A percentile compares a stretch with the other conserved stretches of the same genome.
These are phyloP conservation scores for Ensete glaucum DNA, from an alignment of 176 grass and related monocot genomes.

Conservation along the genomic window DNA sequence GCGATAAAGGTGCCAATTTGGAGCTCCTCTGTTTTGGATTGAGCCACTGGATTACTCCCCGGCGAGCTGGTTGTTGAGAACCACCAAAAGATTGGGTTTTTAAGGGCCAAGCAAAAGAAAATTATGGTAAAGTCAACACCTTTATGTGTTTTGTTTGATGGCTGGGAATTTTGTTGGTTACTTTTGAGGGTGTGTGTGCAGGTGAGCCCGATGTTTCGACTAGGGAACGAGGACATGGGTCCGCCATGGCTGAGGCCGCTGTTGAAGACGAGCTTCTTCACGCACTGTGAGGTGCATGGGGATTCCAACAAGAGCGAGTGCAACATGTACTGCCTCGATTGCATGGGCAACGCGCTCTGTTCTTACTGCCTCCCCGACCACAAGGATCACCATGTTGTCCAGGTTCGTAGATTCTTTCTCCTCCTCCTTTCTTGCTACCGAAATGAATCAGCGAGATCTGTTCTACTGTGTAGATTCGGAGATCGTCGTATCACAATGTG, in stretches of 20 bases:
- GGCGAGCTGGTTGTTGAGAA: constrained; percentile 31
- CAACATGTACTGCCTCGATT: constrained; percentile 48
- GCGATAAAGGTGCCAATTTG: background rate
- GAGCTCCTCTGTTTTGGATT: background rate
- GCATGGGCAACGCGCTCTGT: constrained; percentile 35
- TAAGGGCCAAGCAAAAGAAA: constrained; percentile 28
- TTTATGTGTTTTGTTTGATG: background rate
- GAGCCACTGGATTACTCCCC: background rate
- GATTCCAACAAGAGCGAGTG: constrained; percentile 45
- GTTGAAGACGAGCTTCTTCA: constrained; percentile 36
- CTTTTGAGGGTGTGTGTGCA: background rate
- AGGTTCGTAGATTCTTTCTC: constrained; percentile 15
- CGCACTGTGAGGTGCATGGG: constrained; percentile 23
- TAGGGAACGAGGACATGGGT: constrained; percentile 19
- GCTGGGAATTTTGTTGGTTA: background rate
- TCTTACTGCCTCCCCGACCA: constrained; percentile 29
- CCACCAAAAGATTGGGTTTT: constrained; percentile 23
- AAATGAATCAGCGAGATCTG: background rate
- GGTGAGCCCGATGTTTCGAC: constrained; percentile 31
- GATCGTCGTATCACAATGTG: constrained; percentile 47
- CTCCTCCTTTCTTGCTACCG: background rate
- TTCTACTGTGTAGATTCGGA: constrained; percentile 22
- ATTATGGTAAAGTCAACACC: constrained; percentile 28
- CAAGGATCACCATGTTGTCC: constrained; percentile 36
- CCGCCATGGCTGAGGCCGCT: constrained; percentile 43